These are phyloP conservation scores for Paspalum notatum DNA, from an alignment of 176 grass and related monocot species.

Conservation along the genomic window DNA sequence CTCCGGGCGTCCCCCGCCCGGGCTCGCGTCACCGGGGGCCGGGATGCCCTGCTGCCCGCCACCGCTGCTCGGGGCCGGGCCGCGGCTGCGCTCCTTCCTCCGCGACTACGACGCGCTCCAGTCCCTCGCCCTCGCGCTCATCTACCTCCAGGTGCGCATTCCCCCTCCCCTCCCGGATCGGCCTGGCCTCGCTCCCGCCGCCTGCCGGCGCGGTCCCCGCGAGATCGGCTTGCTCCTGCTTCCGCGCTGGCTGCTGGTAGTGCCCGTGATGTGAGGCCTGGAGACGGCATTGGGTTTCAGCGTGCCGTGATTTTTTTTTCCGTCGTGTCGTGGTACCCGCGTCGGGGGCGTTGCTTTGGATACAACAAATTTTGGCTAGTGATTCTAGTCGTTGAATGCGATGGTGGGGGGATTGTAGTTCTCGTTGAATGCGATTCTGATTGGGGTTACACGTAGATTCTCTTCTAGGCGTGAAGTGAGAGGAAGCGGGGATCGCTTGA, in stretches of 20 bases:
- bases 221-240: conserved; percentile 8
- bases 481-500: background rate
- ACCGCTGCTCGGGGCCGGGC: conserved; percentile 49
- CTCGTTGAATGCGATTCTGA: conserved; percentile 19
- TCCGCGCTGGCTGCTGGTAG: background rate
- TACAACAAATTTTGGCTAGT: background rate
- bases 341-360: background rate
- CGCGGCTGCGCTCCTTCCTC: conserved; percentile 81
- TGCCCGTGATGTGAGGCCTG: background rate
- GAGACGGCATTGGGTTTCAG: background rate
- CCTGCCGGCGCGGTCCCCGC: background rate
- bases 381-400: background rate
- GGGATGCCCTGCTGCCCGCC: conserved; percentile 70
- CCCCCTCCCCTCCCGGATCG: conserved; percentile 25
- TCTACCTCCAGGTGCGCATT: conserved; percentile 87
- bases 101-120: conserved; percentile 95
- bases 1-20: background rate
- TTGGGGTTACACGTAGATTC: background rate
- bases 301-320: background rate
- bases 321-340: background rate
- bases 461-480: background rate
- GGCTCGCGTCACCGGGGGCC: conserved; percentile 31
- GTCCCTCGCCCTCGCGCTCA: conserved; percentile 74
- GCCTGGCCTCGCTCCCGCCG: background rate
- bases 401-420: background rate